These are phyloP conservation scores for Beauveria australis DNA, from an alignment of 2,329 filamentous ascomycete genomes.

Conservation along the genomic window DNA sequence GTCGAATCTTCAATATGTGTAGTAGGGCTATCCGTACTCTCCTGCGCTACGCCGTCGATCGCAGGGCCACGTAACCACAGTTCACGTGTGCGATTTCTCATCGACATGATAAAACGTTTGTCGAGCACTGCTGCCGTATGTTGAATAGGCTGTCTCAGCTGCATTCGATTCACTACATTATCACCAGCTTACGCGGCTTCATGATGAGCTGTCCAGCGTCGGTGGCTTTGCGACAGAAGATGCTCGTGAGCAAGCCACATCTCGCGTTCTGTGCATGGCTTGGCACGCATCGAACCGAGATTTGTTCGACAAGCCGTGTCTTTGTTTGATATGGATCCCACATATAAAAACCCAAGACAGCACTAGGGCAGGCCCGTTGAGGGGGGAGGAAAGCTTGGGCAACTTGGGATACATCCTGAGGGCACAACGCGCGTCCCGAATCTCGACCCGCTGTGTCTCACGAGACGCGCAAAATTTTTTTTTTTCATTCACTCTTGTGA, in stretches of 20 bases:
- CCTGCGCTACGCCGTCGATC: no score
- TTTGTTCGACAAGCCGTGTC: background rate
- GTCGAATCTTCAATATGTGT: background rate
- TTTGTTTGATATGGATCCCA: background rate
- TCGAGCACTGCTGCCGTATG: background rate
- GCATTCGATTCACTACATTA: background rate
- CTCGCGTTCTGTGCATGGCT: background rate
- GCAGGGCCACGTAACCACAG: background rate
- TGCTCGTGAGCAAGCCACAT: background rate
- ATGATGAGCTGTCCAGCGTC: background rate
- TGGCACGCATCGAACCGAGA: background rate
- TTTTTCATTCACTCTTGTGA: background rate
- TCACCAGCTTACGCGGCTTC: background rate
- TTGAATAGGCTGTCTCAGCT: no score
- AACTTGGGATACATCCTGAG: background rate
- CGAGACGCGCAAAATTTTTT: background rate
- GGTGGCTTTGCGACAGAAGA: background rate
- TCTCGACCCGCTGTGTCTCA: conserved; percentile 6
- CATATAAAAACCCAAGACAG: no score
- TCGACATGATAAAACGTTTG: no score
- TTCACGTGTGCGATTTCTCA: background rate
- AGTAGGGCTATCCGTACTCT: background rate
- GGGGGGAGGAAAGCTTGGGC: background rate
- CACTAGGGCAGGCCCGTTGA: background rate
- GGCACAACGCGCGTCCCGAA: conserved; percentile 8